Percentiles rank a stretch among this genome's conserved stretches.
Conservation (phyloP, 139 green algal genomes). For the Zygnema cylindricum region DNA sequence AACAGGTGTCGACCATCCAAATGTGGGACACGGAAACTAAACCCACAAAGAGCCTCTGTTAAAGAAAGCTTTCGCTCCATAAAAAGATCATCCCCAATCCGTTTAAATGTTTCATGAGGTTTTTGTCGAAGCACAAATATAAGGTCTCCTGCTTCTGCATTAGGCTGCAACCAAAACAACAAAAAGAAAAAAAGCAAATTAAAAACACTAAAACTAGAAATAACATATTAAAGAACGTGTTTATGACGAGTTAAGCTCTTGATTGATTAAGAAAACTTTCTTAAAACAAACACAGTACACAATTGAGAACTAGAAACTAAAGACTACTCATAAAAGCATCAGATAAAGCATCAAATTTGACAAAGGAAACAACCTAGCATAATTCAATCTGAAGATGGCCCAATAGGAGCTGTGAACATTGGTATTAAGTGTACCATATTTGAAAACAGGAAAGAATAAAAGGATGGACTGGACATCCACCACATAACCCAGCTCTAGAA, state of each 20-base stretch:
- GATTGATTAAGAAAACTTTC: not conserved
- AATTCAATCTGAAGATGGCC: too few relatives aligned
- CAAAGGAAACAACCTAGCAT: too few relatives aligned
- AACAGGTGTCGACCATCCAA: constrained; percentile 87
- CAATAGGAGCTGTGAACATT: too few relatives aligned
- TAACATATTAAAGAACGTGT: not conserved
- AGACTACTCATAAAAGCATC: too few relatives aligned
- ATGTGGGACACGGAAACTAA: constrained; percentile 81
- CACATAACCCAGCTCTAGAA: too few relatives aligned
- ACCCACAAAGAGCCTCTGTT: constrained; percentile 87
- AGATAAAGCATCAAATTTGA: too few relatives aligned
- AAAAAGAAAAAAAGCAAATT: constrained; percentile 3
- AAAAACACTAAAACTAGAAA: not conserved
- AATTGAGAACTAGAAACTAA: not conserved
- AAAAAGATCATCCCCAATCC: constrained; percentile 89
- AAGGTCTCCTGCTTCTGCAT: constrained; percentile 88
- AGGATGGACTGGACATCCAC: too few relatives aligned
- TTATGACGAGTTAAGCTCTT: not conserved
- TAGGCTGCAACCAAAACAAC: constrained; percentile 73
- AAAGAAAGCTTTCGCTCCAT: constrained; percentile 87
- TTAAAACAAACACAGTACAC: not conserved
- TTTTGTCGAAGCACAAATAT: constrained; percentile 94
- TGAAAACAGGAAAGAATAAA: too few relatives aligned
- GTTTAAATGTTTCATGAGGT: constrained; percentile 90
- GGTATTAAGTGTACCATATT: too few relatives aligned